Evolutionary conservation across 1,139 yeast genomes (phyloP).

Genomic region (Eremothecium sinecaudum): DNA sequence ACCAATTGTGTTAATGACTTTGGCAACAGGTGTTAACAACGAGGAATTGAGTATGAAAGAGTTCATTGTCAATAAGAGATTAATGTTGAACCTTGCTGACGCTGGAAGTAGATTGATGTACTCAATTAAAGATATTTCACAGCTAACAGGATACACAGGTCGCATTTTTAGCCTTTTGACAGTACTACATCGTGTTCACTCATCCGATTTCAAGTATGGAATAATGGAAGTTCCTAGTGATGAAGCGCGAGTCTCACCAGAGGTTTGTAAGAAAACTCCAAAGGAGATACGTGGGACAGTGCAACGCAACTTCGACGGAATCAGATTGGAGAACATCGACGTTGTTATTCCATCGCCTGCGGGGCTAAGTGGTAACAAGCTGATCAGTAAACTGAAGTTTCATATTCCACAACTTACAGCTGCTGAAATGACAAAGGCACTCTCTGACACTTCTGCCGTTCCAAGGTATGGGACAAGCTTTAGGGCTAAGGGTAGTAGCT

Average conservation of each 20-base stretch:
- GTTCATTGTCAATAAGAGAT: conserved; percentile 80
- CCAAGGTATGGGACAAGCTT: conserved; percentile 19
- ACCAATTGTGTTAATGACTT: conserved; percentile 55
- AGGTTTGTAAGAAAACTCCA: conserved; percentile 32
- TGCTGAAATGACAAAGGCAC: not conserved
- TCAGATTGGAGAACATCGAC: conserved; percentile 75
- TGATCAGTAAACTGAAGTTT: conserved; percentile 55
- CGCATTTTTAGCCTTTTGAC: conserved; percentile 69
- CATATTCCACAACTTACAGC: conserved; percentile 40
- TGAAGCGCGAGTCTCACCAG: conserved; percentile 2
- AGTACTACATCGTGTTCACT: conserved; percentile 75
- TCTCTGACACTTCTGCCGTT: not conserved
- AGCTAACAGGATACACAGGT: conserved; percentile 83
- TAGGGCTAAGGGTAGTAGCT: conserved; percentile 45
- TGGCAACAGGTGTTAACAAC: conserved; percentile 31
- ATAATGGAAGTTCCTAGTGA: conserved; percentile 4
- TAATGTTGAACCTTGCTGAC: conserved; percentile 85
- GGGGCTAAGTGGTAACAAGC: conserved; percentile 46
- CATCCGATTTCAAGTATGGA: conserved; percentile 57
- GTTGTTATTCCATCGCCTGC: conserved; percentile 63
- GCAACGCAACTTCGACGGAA: conserved; percentile 68
- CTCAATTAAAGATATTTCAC: conserved; percentile 87
- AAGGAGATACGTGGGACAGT: conserved; percentile 59
- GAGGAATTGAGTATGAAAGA: conserved; percentile 66
- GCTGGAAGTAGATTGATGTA: conserved; percentile 96